Conservation (phyloP, 139 green algal species). For the Coccomyxa sp. region DNA sequence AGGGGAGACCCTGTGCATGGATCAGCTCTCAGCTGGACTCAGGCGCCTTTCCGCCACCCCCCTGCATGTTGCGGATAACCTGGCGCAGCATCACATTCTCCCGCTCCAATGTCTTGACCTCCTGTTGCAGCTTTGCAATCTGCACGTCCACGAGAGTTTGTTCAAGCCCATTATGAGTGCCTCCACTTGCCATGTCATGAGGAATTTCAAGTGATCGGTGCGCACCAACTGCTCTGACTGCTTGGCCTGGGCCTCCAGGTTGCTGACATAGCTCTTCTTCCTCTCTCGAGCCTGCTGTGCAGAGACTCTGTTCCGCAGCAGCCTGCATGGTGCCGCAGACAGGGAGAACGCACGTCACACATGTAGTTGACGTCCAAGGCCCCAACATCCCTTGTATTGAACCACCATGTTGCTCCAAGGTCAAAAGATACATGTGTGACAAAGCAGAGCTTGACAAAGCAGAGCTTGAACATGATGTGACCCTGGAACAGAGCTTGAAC, state of each 20-base stretch:
- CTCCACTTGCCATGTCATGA: not conserved
- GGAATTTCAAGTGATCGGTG: not conserved
- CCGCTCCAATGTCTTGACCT: slow-evolving; percentile 28
- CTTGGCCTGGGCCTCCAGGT: not conserved
- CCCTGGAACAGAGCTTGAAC: not conserved
- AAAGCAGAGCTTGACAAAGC: not conserved
- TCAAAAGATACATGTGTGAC: not conserved
- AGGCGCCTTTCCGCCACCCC: too few species aligned
- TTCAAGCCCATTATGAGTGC: not conserved
- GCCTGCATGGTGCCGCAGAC: slow-evolving; percentile 27
- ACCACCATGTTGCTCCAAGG: not conserved
- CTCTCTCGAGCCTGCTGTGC: slow-evolving; percentile 82
- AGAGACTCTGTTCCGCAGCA: slow-evolving; percentile 79
- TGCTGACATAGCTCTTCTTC: slow-evolving; percentile 73
- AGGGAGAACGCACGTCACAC: not conserved
- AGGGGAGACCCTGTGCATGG: too few species aligned
- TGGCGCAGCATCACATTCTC: slow-evolving; percentile 48
- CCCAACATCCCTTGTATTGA: not conserved
- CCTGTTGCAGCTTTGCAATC: slow-evolving; percentile 19
- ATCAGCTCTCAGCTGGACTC: too few species aligned
- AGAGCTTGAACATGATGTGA: not conserved
- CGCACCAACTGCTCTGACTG: not conserved
- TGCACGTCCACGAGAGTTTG: not conserved
- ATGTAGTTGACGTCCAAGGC: not conserved
- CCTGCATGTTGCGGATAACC: slow-evolving; percentile 32